These are phyloP conservation scores for Plasmodium blacklocki DNA, from an alignment of 169 alveolate genomes.

Conservation along the genomic window DNA sequence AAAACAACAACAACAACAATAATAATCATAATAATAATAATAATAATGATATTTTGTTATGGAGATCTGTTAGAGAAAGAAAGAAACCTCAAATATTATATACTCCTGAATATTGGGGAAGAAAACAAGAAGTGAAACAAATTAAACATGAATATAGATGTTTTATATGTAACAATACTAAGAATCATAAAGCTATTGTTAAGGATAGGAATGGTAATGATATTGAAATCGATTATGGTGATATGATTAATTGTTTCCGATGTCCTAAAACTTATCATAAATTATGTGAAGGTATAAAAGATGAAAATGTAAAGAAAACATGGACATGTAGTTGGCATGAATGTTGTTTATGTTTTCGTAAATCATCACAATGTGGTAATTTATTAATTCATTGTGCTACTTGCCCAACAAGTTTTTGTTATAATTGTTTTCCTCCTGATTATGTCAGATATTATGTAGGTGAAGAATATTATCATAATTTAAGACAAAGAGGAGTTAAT, in stretches of 20 bases:
- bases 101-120: slow-evolving; percentile 85
- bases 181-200: slow-evolving; percentile 79
- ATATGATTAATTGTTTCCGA: slow-evolving; percentile 88
- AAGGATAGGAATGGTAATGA: slow-evolving; percentile 84
- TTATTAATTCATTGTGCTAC: slow-evolving; percentile 92
- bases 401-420: slow-evolving; percentile 93
- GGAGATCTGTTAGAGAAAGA: slow-evolving; percentile 88
- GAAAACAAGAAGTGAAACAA: slow-evolving; percentile 86
- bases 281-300: slow-evolving; percentile 86
- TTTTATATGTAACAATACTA: slow-evolving; percentile 90
- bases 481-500: slow-evolving; percentile 90
- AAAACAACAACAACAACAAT: not conserved
- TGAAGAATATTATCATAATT: slow-evolving; percentile 90
- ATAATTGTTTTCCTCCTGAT: slow-evolving; percentile 94
- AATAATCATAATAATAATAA: not conserved
- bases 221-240: slow-evolving; percentile 87
- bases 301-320: slow-evolving; percentile 82
- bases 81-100: slow-evolving; percentile 83
- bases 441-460: slow-evolving; percentile 88
- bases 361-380: slow-evolving; percentile 92
- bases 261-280: slow-evolving; percentile 94
- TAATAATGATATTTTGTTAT: slow-evolving; percentile 64
- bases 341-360: slow-evolving; percentile 92
- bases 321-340: slow-evolving; percentile 95
- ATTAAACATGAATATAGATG: slow-evolving; percentile 90